phyloP scores from a whole-genome alignment of 768 basidiomycete species.

The Paxillus rubicundulus region DNA sequence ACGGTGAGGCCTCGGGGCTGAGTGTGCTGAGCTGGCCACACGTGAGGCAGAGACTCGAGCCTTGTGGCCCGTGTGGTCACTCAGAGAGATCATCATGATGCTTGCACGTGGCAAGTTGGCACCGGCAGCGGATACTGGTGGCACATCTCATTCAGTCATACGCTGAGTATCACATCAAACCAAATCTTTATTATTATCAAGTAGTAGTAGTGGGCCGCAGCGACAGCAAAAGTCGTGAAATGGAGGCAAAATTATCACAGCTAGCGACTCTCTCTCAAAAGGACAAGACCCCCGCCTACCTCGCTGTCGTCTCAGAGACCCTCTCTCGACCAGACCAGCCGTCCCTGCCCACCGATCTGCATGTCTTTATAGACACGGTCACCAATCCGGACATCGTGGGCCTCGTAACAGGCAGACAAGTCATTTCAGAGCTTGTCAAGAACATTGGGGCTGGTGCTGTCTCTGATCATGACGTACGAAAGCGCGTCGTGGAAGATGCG shows the following conservation, averaged over 20 bases:
- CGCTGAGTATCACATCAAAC: background rate
- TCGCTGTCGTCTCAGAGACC: constrained; percentile 64
- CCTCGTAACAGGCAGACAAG: constrained; percentile 85
- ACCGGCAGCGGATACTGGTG: too few relatives aligned
- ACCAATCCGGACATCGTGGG: constrained; percentile 80
- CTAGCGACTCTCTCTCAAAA: constrained; percentile 70
- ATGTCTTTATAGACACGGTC: constrained; percentile 72
- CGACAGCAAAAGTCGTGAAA: constrained; percentile 20
- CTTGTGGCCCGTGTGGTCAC: too few relatives aligned
- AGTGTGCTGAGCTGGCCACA: too few relatives aligned
- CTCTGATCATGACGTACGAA: constrained; percentile 54
- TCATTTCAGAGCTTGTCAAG: constrained; percentile 81
- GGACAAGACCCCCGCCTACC: constrained; percentile 78
- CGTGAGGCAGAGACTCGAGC: too few relatives aligned
- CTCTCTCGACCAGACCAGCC: constrained; percentile 50
- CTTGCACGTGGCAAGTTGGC: too few relatives aligned
- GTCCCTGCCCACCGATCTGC: constrained; percentile 54
- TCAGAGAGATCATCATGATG: too few relatives aligned
- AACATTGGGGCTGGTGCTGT: constrained; percentile 56
- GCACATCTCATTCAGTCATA: too few relatives aligned
- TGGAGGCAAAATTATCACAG: constrained; percentile 68
- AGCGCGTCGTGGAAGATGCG: constrained; percentile 73
- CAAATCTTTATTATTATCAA: too few relatives aligned
- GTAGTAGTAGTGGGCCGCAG: background rate
- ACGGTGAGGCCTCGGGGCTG: too few relatives aligned